These are phyloP conservation scores for Penicillium bovifimosum DNA, from an alignment of 495 filamentous ascomycete species.

Conservation along the genomic window DNA sequence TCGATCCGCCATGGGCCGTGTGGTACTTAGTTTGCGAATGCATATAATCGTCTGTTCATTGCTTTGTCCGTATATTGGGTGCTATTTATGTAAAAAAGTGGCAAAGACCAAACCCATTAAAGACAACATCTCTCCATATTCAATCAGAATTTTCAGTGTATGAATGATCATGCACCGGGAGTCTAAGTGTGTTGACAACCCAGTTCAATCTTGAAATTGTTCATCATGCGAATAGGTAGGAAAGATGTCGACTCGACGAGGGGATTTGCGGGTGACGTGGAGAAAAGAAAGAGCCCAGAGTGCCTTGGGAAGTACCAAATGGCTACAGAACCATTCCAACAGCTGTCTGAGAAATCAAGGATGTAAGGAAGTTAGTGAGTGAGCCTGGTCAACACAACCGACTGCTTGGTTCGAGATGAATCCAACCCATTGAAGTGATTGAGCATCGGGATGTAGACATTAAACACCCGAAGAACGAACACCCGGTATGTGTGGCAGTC, in stretches of 20 bases:
- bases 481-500: neutral
- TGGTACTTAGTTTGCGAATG: neutral
- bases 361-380: neutral
- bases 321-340: neutral
- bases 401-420: neutral
- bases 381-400: neutral
- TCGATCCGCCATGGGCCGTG: too few relatives aligned
- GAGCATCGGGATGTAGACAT: neutral
- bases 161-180: conserved; percentile 39
- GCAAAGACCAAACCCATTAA: neutral
- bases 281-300: too few relatives aligned
- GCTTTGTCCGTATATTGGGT: neutral
- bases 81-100: neutral
- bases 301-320: neutral
- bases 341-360: neutral
- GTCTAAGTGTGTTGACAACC: conserved; percentile 26
- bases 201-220: conserved; percentile 35
- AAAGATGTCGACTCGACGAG: neutral
- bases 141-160: conserved; percentile 48
- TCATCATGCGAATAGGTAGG: conserved; percentile 34
- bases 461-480: neutral
- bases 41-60: neutral
- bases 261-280: too few relatives aligned
- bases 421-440: neutral
- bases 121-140: conserved; percentile 15